phyloP scores from a whole-genome alignment of 179 eudicot species.

The Gypsophila paniculata region DNA sequence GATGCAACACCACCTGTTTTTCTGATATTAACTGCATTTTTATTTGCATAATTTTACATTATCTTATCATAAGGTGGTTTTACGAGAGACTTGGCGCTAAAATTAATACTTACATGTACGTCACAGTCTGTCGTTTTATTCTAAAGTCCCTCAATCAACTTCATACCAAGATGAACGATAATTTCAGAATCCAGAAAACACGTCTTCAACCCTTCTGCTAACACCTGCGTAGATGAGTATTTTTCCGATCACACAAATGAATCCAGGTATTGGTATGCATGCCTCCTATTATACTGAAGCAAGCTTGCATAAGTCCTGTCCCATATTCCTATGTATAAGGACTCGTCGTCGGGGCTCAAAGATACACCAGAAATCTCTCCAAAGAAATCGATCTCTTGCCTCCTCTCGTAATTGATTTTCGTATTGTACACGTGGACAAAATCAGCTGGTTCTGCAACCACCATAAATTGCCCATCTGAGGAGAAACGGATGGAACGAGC shows the following conservation, averaged over 20 bases:
- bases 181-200: constrained; percentile 9
- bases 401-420: constrained; percentile 37
- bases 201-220: constrained; percentile 19
- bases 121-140: constrained; percentile 18
- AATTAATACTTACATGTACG: neutral
- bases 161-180: neutral
- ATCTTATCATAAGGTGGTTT: no score
- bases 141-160: constrained; percentile 10
- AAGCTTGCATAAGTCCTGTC: constrained; percentile 88
- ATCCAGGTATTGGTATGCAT: constrained; percentile 58
- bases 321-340: constrained; percentile 74
- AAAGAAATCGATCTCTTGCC: constrained; percentile 83
- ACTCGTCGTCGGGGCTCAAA: constrained; percentile 75
- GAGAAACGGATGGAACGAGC: constrained; percentile 74
- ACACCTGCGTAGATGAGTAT: neutral
- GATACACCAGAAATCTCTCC: constrained; percentile 87
- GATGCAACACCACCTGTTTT: no score
- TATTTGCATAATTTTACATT: no score
- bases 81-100: neutral
- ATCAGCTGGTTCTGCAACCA: constrained; percentile 84
- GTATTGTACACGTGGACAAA: constrained; percentile 70
- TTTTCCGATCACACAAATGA: constrained; percentile 34
- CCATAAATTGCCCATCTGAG: constrained; percentile 69
- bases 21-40: no score
- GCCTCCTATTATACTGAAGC: constrained; percentile 60